Evolutionary conservation across 2,329 filamentous ascomycete genomes (phyloP).

Genomic region (Mycosphaerella sp.): DNA sequence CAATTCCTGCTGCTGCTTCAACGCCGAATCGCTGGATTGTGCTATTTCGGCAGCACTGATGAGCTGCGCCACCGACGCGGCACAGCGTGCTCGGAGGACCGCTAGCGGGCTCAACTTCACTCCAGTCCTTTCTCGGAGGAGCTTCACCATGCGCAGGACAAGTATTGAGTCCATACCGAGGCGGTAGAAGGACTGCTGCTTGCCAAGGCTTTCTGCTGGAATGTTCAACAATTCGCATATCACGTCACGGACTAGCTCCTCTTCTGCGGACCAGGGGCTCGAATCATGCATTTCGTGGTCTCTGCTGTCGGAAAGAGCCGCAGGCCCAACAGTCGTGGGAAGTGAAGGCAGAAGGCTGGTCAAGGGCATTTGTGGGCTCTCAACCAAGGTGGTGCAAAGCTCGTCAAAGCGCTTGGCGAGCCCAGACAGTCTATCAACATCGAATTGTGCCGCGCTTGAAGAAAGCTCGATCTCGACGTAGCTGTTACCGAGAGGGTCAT

Average conservation of each 20-base stretch:
- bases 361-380: background rate
- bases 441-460: background rate
- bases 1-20: background rate
- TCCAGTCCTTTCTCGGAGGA: background rate
- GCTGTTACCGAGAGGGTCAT: background rate
- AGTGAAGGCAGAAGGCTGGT: background rate
- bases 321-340: background rate
- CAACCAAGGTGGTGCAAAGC: background rate
- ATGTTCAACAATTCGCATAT: background rate
- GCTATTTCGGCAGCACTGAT: background rate
- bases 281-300: background rate
- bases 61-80: background rate
- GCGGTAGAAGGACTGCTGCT: conserved; percentile 5
- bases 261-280: background rate
- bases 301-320: background rate
- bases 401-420: background rate
- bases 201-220: background rate
- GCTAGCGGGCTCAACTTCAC: background rate
- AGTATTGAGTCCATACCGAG: conserved; percentile 4
- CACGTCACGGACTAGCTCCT: background rate
- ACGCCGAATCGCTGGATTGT: background rate
- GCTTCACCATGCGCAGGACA: conserved; percentile 1
- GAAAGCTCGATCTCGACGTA: background rate
- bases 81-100: background rate
- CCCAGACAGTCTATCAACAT: background rate